Percentiles rank a stretch among this genome's conserved stretches.
Conservation (phyloP, 176 grass and related monocot species). For the Avena eriantha region DNA sequence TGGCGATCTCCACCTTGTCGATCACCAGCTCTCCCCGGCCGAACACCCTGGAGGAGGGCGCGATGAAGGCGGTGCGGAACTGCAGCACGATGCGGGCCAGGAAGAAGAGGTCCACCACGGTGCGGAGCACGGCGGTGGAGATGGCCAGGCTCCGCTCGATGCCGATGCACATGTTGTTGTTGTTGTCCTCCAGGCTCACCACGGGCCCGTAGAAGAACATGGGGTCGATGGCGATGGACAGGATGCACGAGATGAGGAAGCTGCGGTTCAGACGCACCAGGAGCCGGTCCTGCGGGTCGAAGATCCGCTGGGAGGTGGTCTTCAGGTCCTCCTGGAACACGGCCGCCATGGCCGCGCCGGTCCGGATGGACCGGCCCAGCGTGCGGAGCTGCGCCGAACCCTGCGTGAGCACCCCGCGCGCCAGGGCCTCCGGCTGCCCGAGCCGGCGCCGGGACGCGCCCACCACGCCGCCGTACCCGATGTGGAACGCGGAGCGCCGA, state of each 20-base stretch:
- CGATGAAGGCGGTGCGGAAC: constrained; percentile 92
- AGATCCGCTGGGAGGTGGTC: constrained; percentile 68
- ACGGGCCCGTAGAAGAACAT: constrained; percentile 80
- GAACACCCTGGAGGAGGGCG: constrained; percentile 85
- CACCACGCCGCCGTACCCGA: constrained; percentile 49
- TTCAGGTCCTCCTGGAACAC: constrained; percentile 94
- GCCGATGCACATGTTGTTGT: constrained; percentile 63
- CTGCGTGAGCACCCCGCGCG: constrained; percentile 57
- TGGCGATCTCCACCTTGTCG: constrained; percentile 73
- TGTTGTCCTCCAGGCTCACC: constrained; percentile 33
- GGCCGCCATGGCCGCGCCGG: constrained; percentile 72
- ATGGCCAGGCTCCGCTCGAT: constrained; percentile 58
- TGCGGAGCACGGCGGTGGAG: constrained; percentile 56
- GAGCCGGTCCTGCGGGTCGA: constrained; percentile 83
- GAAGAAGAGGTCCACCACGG: constrained; percentile 79
- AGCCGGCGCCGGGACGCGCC: constrained; percentile 47
- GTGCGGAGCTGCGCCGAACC: constrained; percentile 73
- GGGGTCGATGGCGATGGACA: constrained; percentile 81
- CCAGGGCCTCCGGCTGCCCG: constrained; percentile 49
- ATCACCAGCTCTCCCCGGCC: constrained; percentile 94
- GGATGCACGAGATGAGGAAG: constrained; percentile 74
- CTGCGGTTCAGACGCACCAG: constrained; percentile 71
- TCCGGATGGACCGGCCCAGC: constrained; percentile 75
- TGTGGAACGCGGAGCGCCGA: constrained; percentile 53
- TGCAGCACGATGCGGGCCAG: constrained; percentile 79